phyloP scores from a whole-genome alignment of 805 yeast genomes.

The Nakazawaea molendinolei region DNA sequence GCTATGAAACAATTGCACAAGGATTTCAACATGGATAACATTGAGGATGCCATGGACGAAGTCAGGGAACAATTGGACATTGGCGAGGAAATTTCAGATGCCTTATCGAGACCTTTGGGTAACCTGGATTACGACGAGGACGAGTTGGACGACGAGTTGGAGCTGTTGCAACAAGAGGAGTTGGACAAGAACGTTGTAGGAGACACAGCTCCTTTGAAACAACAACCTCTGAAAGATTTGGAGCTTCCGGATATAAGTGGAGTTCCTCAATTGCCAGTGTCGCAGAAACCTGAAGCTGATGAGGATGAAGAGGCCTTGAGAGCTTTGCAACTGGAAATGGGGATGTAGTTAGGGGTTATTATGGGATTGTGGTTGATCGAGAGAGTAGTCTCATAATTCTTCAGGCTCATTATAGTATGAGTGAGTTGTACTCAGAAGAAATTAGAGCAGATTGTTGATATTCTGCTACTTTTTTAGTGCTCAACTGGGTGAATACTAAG shows the following conservation, averaged over 20 bases:
- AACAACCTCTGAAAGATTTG: slow-evolving; percentile 24
- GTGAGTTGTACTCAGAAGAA: no score
- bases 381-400: no score
- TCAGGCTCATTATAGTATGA: no score
- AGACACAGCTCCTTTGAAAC: slow-evolving; percentile 34
- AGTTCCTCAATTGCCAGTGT: slow-evolving; percentile 40
- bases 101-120: slow-evolving; percentile 90
- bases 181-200: slow-evolving; percentile 50
- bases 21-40: slow-evolving; percentile 92
- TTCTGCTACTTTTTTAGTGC: no score
- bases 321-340: slow-evolving; percentile 84
- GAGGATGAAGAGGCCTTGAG: slow-evolving; percentile 80
- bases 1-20: slow-evolving; percentile 97
- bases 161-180: slow-evolving; percentile 78
- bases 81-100: slow-evolving; percentile 93
- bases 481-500: no score
- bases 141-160: slow-evolving; percentile 92
- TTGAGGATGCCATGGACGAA: slow-evolving; percentile 96
- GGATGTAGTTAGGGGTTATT: no score
- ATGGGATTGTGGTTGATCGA: no score
- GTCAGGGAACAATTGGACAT: slow-evolving; percentile 94
- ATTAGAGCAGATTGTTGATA: no score
- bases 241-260: slow-evolving; percentile 44
- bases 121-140: slow-evolving; percentile 76
- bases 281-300: slow-evolving; percentile 37